Percentiles rank a stretch among this genome's conserved stretches.
These are phyloP conservation scores for Trichophaea hybrida DNA, from an alignment of 2,329 filamentous ascomycete species.

Conservation along the genomic window DNA sequence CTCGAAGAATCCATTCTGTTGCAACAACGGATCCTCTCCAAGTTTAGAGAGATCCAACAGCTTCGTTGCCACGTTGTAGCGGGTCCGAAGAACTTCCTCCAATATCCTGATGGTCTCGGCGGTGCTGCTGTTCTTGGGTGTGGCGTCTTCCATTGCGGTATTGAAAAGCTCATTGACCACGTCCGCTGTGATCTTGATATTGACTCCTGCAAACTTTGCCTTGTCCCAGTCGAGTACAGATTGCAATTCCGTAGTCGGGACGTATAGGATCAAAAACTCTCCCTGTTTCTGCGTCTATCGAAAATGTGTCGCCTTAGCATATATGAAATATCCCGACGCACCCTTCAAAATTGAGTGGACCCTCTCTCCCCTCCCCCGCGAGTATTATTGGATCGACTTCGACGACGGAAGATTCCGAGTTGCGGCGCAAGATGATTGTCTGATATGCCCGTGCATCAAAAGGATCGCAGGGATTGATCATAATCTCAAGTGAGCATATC, in stretches of 20 bases:
- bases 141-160: slow-evolving; percentile 18
- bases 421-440: slow-evolving; percentile 3
- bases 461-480: slow-evolving; percentile 6
- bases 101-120: slow-evolving; percentile 41
- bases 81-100: slow-evolving; percentile 52
- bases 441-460: slow-evolving; percentile 8
- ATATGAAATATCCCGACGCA: neutral
- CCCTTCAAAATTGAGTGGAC: neutral
- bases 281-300: slow-evolving; percentile 35
- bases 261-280: slow-evolving; percentile 53
- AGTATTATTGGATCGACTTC: neutral
- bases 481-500: slow-evolving; percentile 2
- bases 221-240: slow-evolving; percentile 53
- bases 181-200: slow-evolving; percentile 33
- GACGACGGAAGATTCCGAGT: neutral
- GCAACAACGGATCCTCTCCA: slow-evolving; percentile 55
- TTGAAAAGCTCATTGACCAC: slow-evolving; percentile 11
- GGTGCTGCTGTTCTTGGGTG: slow-evolving; percentile 14
- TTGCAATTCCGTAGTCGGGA: slow-evolving; percentile 48
- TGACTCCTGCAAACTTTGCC: slow-evolving; percentile 52
- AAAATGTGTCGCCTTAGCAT: slow-evolving; percentile 5
- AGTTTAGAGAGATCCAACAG: slow-evolving; percentile 72
- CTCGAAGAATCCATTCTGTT: slow-evolving; percentile 61
- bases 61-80: slow-evolving; percentile 59
- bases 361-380: neutral